These are phyloP conservation scores for Globisporangium okanoganense DNA, from an alignment of 352 stramenopile species.

Conservation along the genomic window DNA sequence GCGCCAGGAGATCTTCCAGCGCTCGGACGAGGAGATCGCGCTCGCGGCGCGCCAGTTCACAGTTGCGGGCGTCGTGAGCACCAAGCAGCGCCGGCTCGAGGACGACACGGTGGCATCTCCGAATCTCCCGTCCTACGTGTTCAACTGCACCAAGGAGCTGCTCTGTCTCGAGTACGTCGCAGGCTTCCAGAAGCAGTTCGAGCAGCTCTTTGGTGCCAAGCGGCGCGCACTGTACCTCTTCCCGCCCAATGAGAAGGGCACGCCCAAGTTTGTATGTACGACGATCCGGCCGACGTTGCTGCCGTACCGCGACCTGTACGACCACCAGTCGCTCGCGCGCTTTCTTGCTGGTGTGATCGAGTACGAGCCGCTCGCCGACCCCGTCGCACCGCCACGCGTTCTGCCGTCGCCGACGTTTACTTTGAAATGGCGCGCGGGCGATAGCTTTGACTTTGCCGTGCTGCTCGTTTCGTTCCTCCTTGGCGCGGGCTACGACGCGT, in stretches of 20 bases:
- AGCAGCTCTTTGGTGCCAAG: constrained; percentile 72
- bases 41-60: constrained; percentile 68
- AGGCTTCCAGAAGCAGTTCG: constrained; percentile 89
- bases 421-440: constrained; percentile 84
- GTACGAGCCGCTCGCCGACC: constrained; percentile 92
- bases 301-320: constrained; percentile 90
- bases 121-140: constrained; percentile 31
- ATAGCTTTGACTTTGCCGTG: constrained; percentile 91
- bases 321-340: constrained; percentile 73
- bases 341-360: constrained; percentile 91
- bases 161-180: constrained; percentile 93
- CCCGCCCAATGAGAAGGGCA: constrained; percentile 89
- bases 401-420: constrained; percentile 86
- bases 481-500: constrained; percentile 93
- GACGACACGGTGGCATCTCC: constrained; percentile 40
- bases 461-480: constrained; percentile 91
- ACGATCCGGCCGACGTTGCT: constrained; percentile 92
- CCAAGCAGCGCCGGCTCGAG: constrained; percentile 72
- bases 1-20: constrained; percentile 43
- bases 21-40: constrained; percentile 51
- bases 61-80: constrained; percentile 70
- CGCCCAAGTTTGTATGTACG: constrained; percentile 94
- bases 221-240: constrained; percentile 83
- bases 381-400: constrained; percentile 60
- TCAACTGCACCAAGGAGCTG: constrained; percentile 88